Evolutionary conservation across 2,329 filamentous ascomycete species (phyloP).

Genomic region (Didymellaceae sp.): DNA sequence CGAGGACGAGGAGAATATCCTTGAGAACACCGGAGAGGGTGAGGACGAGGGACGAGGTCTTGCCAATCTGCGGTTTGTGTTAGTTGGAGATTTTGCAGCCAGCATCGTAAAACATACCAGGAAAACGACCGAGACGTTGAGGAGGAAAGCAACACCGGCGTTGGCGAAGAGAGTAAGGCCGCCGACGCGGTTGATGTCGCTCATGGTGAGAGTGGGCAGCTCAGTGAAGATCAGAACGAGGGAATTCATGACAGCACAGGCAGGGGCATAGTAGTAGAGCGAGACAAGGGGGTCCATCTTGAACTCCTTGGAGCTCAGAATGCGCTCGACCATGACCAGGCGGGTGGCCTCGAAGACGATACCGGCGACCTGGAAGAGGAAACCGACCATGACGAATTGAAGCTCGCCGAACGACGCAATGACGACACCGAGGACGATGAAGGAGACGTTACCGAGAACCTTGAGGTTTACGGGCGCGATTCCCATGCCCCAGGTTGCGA

Average conservation of each 20-base stretch:
- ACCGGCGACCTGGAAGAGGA: conserved; percentile 79
- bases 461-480: conserved; percentile 83
- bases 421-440: conserved; percentile 93
- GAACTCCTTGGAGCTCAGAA: conserved; percentile 82
- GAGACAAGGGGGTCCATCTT: conserved; percentile 93
- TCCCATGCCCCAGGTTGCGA: conserved; percentile 87
- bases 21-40: conserved; percentile 88
- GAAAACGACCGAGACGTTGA: conserved; percentile 87
- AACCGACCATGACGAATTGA: conserved; percentile 82
- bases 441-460: conserved; percentile 88
- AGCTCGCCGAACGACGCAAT: conserved; percentile 97
- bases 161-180: conserved; percentile 75
- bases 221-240: conserved; percentile 76
- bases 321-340: conserved; percentile 82
- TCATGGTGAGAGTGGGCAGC: conserved; percentile 71
- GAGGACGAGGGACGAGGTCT: conserved; percentile 83
- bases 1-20: conserved; percentile 81
- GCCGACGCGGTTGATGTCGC: conserved; percentile 76
- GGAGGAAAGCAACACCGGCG: conserved; percentile 77
- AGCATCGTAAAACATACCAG: conserved; percentile 64
- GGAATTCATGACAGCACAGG: conserved; percentile 83
- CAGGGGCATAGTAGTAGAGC: conserved; percentile 87
- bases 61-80: conserved; percentile 72
- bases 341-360: conserved; percentile 83
- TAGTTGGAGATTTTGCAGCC: conserved; percentile 15